These are phyloP conservation scores for Ophiocordyceps robertsii DNA, from an alignment of 2,329 filamentous ascomycete genomes.

Conservation along the genomic window DNA sequence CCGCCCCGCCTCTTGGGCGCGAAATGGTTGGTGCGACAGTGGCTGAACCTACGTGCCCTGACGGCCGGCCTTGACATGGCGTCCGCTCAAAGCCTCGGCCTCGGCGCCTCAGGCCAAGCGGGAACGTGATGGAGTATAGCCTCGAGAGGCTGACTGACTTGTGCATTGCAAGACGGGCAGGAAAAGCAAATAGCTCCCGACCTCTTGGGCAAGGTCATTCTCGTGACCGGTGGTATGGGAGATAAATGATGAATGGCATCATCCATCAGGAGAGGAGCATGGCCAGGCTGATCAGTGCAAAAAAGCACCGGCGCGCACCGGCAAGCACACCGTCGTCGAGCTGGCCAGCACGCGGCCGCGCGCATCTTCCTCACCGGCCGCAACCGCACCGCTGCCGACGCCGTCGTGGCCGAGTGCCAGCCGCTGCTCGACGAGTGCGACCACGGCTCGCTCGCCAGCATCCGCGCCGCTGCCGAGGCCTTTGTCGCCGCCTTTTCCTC, in stretches of 20 bases:
- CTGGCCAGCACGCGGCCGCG: slow-evolving; percentile 27
- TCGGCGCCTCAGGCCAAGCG: no score
- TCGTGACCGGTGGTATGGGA: slow-evolving; percentile 34
- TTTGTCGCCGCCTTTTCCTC: slow-evolving; percentile 21
- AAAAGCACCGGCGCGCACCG: slow-evolving; percentile 21
- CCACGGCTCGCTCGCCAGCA: slow-evolving; percentile 33
- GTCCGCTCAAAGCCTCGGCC: no score
- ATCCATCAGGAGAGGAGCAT: neutral
- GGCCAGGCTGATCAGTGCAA: neutral
- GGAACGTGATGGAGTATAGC: no score
- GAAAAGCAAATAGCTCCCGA: no score
- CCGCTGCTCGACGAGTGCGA: slow-evolving; percentile 22
- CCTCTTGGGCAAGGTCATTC: slow-evolving; percentile 32
- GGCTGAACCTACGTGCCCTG: no score
- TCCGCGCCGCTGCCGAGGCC: slow-evolving; percentile 26
- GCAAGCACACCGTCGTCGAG: slow-evolving; percentile 12
- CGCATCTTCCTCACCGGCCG: slow-evolving; percentile 43
- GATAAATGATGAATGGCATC: neutral
- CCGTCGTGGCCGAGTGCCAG: slow-evolving; percentile 24
- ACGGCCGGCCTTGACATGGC: no score
- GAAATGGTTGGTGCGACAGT: no score
- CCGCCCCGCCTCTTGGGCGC: no score
- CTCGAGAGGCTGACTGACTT: no score
- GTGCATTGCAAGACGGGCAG: no score
- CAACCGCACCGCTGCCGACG: slow-evolving; percentile 25